These are phyloP conservation scores for Cytospora piceicola DNA, from an alignment of 2,329 filamentous ascomycete genomes.

Conservation along the genomic window DNA sequence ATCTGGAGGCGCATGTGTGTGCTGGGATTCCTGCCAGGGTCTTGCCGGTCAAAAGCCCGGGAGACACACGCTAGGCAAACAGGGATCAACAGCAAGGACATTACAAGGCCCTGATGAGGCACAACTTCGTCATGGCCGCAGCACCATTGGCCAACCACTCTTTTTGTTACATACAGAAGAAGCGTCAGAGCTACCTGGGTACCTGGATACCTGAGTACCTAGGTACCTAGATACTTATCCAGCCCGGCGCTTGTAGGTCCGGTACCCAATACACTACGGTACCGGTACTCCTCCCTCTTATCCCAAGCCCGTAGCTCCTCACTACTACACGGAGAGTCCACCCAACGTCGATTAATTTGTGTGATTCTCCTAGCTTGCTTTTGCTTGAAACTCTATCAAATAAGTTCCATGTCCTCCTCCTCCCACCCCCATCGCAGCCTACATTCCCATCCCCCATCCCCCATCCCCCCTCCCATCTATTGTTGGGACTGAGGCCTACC, in stretches of 20 bases:
- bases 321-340: no score
- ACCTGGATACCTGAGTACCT: no score
- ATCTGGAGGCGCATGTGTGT: constrained; percentile 3
- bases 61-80: background rate
- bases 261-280: background rate
- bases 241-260: no score
- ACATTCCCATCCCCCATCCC: background rate
- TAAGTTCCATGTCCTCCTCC: background rate
- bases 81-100: background rate
- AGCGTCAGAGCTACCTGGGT: background rate
- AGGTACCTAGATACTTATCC: no score
- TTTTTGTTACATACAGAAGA: background rate
- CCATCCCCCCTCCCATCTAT: background rate
- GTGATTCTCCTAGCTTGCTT: background rate
- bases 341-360: background rate
- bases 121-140: background rate
- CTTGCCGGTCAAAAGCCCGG: background rate
- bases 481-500: background rate
- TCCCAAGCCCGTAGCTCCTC: background rate
- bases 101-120: background rate
- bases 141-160: background rate
- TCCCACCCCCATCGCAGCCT: no score
- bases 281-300: background rate
- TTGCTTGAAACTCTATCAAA: background rate
- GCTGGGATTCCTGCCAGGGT: background rate